Evolutionary conservation across 306 rosid species (phyloP).

Genomic region (Trifolium subterraneum): DNA sequence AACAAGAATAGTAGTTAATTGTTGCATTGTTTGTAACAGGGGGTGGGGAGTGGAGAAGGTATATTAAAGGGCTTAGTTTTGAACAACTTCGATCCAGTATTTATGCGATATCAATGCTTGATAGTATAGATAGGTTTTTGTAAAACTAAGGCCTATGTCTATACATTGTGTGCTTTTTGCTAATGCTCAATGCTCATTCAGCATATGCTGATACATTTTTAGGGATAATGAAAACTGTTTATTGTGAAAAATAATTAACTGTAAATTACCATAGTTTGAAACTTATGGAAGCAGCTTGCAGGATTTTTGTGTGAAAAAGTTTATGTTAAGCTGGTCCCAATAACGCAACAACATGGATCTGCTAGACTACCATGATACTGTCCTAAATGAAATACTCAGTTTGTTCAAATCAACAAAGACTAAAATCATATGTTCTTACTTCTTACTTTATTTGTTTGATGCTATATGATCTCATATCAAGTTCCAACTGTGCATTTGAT

Average conservation of each 20-base stretch:
- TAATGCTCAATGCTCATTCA: background rate
- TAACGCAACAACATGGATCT: conserved; percentile 4
- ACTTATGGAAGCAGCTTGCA: background rate
- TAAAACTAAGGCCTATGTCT: conserved; percentile 11
- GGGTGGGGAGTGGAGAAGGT: background rate
- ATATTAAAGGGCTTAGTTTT: background rate
- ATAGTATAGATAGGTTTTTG: background rate
- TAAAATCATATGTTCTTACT: background rate
- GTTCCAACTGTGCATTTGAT: conserved; percentile 3
- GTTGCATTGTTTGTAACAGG: conserved; percentile 8
- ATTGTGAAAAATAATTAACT: background rate
- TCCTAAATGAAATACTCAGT: background rate
- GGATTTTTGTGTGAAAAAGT: background rate
- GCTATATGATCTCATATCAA: background rate
- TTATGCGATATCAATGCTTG: conserved; percentile 1
- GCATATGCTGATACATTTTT: background rate
- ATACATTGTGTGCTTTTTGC: background rate
- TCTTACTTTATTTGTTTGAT: background rate
- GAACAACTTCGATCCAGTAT: background rate
- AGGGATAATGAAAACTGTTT: conserved; percentile 7
- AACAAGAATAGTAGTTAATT: background rate
- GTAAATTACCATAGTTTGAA: background rate
- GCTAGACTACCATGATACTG: background rate
- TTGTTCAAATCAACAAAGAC: background rate
- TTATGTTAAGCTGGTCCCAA: background rate